Percentiles rank a stretch among this genome's conserved stretches.
phyloP scores from a whole-genome alignment of 179 eudicot species.

The Amaranthus tricolor region DNA sequence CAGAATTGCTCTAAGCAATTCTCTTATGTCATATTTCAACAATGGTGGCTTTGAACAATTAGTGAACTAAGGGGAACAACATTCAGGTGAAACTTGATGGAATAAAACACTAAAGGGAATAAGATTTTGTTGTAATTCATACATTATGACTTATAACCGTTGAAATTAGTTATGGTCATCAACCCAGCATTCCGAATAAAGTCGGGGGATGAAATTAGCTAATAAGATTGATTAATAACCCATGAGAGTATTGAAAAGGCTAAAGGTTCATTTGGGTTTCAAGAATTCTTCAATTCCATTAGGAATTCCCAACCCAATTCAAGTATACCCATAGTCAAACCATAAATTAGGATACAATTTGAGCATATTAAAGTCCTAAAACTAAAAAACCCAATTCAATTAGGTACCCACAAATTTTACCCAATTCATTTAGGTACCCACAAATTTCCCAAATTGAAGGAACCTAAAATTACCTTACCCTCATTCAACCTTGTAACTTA shows the following conservation, averaged over 20 bases:
- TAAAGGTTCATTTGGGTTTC: conserved; percentile 12
- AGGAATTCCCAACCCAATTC: conserved; percentile 14
- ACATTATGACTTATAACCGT: conserved; percentile 5
- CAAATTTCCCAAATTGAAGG: conserved; percentile 29
- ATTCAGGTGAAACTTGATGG: conserved; percentile 14
- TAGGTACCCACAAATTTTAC: conserved; percentile 3
- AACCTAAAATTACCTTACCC: conserved; percentile 19
- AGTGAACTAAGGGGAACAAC: conserved; percentile 6
- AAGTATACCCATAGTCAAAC: conserved; percentile 23
- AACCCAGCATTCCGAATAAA: no score
- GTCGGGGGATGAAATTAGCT: no score
- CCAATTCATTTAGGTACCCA: conserved; percentile 22
- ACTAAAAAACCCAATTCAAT: conserved; percentile 20
- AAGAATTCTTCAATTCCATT: conserved; percentile 7
- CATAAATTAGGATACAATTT: conserved; percentile 5
- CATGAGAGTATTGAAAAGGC: not conserved
- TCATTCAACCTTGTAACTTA: conserved; percentile 22
- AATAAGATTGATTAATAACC: conserved; percentile 10
- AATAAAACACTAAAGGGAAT: conserved; percentile 11
- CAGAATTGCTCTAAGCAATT: not conserved
- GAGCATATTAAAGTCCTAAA: conserved; percentile 12
- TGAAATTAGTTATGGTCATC: no score
- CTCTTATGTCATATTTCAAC: not conserved
- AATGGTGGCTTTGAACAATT: not conserved
- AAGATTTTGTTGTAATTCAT: conserved; percentile 5